These are phyloP conservation scores for Andrographis paniculata DNA, from an alignment of 305 asterid genomes.

Conservation along the genomic window DNA sequence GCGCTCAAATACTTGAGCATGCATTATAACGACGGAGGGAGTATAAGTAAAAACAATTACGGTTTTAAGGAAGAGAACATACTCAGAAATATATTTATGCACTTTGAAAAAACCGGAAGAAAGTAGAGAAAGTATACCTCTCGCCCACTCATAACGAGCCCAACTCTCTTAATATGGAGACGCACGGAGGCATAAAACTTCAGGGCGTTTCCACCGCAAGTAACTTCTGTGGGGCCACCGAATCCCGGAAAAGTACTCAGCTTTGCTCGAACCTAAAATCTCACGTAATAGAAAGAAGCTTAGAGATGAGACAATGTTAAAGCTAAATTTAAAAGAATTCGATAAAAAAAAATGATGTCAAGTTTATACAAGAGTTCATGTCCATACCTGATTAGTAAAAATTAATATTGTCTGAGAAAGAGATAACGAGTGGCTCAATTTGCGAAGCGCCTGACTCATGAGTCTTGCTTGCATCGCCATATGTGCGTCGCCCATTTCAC, in stretches of 20 bases:
- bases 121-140: slow-evolving; percentile 43
- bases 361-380: background rate
- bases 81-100: background rate
- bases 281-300: slow-evolving; percentile 1
- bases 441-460: slow-evolving; percentile 98
- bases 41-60: background rate
- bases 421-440: slow-evolving; percentile 89
- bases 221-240: slow-evolving; percentile 86
- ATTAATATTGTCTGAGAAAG: slow-evolving; percentile 80
- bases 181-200: slow-evolving; percentile 96
- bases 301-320: background rate
- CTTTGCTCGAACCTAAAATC: slow-evolving; percentile 73
- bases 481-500: slow-evolving; percentile 99
- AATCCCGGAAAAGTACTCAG: slow-evolving; percentile 67
- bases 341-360: slow-evolving; percentile 1
- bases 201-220: slow-evolving; percentile 98
- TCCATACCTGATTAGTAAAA: slow-evolving; percentile 42
- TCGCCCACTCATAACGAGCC: slow-evolving; percentile 78
- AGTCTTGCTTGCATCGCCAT: slow-evolving; percentile 99
- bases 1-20: too few relatives aligned
- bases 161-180: slow-evolving; percentile 71
- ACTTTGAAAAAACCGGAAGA: background rate
- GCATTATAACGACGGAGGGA: too few relatives aligned
- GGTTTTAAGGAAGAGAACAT: background rate
- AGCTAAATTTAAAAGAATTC: background rate